Evolutionary conservation across 2,329 filamentous ascomycete genomes (phyloP).

Genomic region (Epichloe scottii): DNA sequence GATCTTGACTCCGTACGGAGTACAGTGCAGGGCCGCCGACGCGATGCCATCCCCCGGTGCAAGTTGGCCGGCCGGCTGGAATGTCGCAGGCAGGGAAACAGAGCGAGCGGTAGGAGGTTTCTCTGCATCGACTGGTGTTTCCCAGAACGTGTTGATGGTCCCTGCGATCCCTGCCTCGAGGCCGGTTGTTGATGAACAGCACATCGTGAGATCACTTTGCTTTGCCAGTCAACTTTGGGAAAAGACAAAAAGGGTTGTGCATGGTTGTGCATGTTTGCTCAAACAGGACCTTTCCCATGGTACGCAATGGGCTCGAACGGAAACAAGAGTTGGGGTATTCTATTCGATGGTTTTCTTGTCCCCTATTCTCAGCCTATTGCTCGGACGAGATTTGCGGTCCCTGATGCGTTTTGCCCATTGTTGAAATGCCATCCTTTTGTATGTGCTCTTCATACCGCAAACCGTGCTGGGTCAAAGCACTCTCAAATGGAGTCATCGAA

Average conservation of each 20-base stretch:
- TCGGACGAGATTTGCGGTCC: neutral
- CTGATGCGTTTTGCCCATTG: neutral
- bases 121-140: too few relatives aligned
- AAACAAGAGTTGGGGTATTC: neutral
- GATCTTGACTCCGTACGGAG: neutral
- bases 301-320: neutral
- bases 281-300: too few relatives aligned
- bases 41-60: too few relatives aligned
- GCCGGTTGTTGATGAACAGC: too few relatives aligned
- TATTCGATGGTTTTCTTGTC: neutral
- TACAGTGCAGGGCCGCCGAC: neutral
- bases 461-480: slow-evolving; percentile 4
- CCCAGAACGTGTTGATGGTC: too few relatives aligned
- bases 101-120: too few relatives aligned
- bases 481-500: neutral
- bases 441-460: neutral
- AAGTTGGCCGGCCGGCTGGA: neutral
- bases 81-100: neutral
- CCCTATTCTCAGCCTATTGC: neutral
- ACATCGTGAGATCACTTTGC: too few relatives aligned
- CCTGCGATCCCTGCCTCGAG: too few relatives aligned
- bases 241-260: too few relatives aligned
- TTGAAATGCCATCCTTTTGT: neutral
- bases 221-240: too few relatives aligned
- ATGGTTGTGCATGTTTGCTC: too few relatives aligned